Percentiles rank a stretch among this genome's conserved stretches.
Evolutionary conservation across 2,329 filamentous ascomycete genomes (phyloP).

Genomic region (Fusarium torulosum): DNA sequence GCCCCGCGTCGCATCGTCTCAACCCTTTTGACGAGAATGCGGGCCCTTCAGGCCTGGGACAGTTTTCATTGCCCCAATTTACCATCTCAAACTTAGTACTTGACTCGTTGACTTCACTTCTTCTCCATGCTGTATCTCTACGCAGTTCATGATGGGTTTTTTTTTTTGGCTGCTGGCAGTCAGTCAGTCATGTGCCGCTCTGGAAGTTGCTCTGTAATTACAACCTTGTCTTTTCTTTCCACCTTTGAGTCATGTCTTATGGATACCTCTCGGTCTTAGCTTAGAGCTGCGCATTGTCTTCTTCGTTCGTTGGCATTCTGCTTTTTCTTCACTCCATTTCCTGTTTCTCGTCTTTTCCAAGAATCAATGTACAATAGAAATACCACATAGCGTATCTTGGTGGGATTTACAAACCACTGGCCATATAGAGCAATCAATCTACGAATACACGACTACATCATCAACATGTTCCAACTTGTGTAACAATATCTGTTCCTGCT

Average conservation of each 20-base stretch:
- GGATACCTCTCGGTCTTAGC: slow-evolving; percentile 2
- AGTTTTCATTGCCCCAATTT: background rate
- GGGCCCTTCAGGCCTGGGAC: background rate
- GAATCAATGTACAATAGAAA: slow-evolving; percentile 38
- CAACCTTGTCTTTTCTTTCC: background rate
- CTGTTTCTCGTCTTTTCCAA: background rate
- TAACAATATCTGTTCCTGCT: too few species aligned
- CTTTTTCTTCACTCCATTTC: background rate
- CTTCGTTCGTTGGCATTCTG: background rate
- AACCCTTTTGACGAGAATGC: slow-evolving; percentile 8
- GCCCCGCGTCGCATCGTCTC: slow-evolving; percentile 18
- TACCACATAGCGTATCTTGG: slow-evolving; percentile 37
- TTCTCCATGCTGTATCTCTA: background rate
- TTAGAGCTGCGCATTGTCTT: background rate
- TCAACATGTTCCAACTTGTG: background rate
- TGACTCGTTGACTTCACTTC: slow-evolving; percentile 21
- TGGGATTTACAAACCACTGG: slow-evolving; percentile 12
- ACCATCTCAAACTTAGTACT: slow-evolving; percentile 8
- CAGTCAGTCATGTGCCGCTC: slow-evolving; percentile 24
- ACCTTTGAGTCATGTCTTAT: slow-evolving; percentile 12
- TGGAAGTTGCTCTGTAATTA: slow-evolving; percentile 8
- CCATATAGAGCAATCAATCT: slow-evolving; percentile 40
- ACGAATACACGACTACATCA: slow-evolving; percentile 7
- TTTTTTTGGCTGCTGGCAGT: slow-evolving; percentile 37
- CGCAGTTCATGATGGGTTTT: slow-evolving; percentile 1